phyloP scores from a whole-genome alignment of 2,329 filamentous ascomycete genomes.

The Ophiobolus disseminans region DNA sequence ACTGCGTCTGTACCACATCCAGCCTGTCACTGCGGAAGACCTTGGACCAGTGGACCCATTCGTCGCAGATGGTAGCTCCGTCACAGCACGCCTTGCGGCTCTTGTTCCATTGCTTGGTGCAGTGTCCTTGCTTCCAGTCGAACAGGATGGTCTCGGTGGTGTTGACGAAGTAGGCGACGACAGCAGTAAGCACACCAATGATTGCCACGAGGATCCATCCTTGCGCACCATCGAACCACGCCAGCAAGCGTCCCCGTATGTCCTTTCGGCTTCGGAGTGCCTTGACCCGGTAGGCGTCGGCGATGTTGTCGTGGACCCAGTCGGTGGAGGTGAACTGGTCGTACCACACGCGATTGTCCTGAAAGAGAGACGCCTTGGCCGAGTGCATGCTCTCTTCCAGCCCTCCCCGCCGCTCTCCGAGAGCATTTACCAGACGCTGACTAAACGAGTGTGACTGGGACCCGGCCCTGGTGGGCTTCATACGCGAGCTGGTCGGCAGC shows the following conservation, averaged over 20 bases:
- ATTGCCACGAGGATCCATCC: constrained; percentile 94
- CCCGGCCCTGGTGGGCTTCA: constrained; percentile 41
- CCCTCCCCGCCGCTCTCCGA: constrained; percentile 60
- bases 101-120: constrained; percentile 71
- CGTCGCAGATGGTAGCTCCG: constrained; percentile 61
- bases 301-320: constrained; percentile 97
- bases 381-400: constrained; percentile 63
- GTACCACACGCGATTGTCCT: constrained; percentile 94
- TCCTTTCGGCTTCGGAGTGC: constrained; percentile 81
- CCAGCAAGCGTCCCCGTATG: constrained; percentile 77
- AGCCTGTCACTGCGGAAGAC: constrained; percentile 58
- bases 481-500: constrained; percentile 36
- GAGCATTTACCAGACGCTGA: constrained; percentile 65
- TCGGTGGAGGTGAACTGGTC: constrained; percentile 98
- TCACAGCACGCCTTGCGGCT: constrained; percentile 73
- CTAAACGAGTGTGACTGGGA: constrained; percentile 46
- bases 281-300: constrained; percentile 89
- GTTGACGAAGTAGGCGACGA: constrained; percentile 87
- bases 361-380: constrained; percentile 70
- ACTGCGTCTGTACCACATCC: constrained; percentile 72
- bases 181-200: constrained; percentile 84
- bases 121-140: constrained; percentile 92
- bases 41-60: constrained; percentile 72
- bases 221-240: constrained; percentile 84
- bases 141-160: constrained; percentile 85